Percentiles rank a stretch among this genome's conserved stretches.
Conservation (phyloP, 495 filamentous ascomycete species). For the Talaromyces thailandensis region DNA sequence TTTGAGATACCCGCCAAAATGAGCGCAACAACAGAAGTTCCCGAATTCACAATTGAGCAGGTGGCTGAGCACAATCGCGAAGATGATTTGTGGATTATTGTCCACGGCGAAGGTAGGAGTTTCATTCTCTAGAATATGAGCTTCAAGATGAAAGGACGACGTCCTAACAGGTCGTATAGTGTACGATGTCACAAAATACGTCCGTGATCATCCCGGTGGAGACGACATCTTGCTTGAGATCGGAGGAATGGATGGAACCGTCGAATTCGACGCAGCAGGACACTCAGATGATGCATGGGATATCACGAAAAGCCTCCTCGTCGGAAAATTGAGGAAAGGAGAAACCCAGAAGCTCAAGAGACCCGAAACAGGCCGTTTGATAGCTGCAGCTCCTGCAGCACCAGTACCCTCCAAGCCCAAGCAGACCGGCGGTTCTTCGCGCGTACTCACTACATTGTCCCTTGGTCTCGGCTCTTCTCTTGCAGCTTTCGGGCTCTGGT, state of each 20-base stretch:
- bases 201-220: conserved; percentile 48
- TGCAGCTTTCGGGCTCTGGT: not conserved
- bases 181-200: conserved; percentile 41
- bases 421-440: not conserved
- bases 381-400: not conserved
- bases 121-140: not conserved
- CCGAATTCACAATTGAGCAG: not conserved
- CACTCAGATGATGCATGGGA: conserved; percentile 41
- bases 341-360: not conserved
- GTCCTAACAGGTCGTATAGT: conserved; percentile 21
- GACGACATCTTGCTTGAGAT: conserved; percentile 35
- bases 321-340: not conserved
- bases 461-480: not conserved
- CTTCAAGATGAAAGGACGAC: not conserved
- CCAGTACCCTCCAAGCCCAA: not conserved
- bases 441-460: not conserved
- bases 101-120: conserved; percentile 41
- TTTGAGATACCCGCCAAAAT: not conserved
- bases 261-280: conserved; percentile 41
- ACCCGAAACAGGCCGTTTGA: not conserved
- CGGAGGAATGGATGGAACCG: conserved; percentile 44
- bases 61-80: not conserved
- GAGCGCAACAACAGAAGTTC: not conserved
- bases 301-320: conserved; percentile 12
- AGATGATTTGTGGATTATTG: conserved; percentile 39